Evolutionary conservation across 306 rosid species (phyloP).

Genomic region (Urtica urens): DNA sequence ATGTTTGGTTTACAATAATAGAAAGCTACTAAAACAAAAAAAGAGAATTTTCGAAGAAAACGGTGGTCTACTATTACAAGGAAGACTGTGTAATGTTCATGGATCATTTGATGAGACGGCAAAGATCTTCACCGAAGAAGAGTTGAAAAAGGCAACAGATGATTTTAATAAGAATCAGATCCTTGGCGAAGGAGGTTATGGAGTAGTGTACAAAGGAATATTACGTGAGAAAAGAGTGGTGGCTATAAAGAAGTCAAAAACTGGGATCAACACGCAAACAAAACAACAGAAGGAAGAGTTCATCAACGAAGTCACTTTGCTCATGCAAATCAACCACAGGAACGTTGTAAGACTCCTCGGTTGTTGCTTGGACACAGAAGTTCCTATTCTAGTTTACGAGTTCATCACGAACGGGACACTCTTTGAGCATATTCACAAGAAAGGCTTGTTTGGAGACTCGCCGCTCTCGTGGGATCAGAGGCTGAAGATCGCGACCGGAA

Average conservation of each 20-base stretch:
- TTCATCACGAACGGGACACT: slow-evolving; percentile 5
- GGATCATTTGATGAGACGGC: not conserved
- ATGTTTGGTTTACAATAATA: not conserved
- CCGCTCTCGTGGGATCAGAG: slow-evolving; percentile 3
- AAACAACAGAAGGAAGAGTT: not conserved
- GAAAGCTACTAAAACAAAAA: not conserved
- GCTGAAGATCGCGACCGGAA: slow-evolving; percentile 7
- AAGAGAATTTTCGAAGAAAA: slow-evolving; percentile 11
- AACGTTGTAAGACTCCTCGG: slow-evolving; percentile 13
- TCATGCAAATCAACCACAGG: slow-evolving; percentile 14
- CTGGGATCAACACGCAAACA: not conserved
- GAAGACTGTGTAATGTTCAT: not conserved
- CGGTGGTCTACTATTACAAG: slow-evolving; percentile 12
- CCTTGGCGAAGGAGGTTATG: slow-evolving; percentile 16
- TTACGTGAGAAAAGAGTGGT: not conserved
- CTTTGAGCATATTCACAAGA: slow-evolving; percentile 1
- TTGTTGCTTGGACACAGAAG: slow-evolving; percentile 16
- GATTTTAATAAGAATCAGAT: slow-evolving; percentile 1
- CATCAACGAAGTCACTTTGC: slow-evolving; percentile 12
- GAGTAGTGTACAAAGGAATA: slow-evolving; percentile 11
- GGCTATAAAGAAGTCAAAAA: slow-evolving; percentile 14
- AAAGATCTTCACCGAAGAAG: not conserved
- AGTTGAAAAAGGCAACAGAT: not conserved
- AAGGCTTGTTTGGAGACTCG: not conserved
- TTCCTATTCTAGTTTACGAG: slow-evolving; percentile 6